A percentile compares a stretch with the other conserved stretches of the same genome.
These are phyloP conservation scores for Anthracocystis walkeri DNA, from an alignment of 1,284 basidiomycete species.

Conservation along the genomic window DNA sequence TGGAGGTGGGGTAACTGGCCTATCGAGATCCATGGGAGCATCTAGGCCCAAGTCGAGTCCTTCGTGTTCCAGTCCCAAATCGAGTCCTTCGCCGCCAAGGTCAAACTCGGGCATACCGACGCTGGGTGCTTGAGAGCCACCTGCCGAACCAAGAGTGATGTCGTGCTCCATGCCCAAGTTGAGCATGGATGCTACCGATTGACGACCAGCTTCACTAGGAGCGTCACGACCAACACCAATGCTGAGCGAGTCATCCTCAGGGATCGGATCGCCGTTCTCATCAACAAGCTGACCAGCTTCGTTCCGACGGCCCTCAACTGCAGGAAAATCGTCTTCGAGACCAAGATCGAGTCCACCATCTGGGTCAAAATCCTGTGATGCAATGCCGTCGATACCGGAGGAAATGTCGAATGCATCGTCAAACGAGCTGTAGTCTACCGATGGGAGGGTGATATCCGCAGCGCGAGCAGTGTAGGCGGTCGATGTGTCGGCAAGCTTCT, in stretches of 20 bases:
- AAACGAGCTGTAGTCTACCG: conserved; percentile 47
- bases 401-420: conserved; percentile 58
- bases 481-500: conserved; percentile 36
- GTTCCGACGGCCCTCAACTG: conserved; percentile 39
- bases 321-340: conserved; percentile 71
- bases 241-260: conserved; percentile 63
- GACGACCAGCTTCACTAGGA: conserved; percentile 47
- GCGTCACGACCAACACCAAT: conserved; percentile 67
- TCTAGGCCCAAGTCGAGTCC: conserved; percentile 39
- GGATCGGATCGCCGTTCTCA: conserved; percentile 69
- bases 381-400: conserved; percentile 54
- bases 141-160: conserved; percentile 39
- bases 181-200: conserved; percentile 52
- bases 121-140: conserved; percentile 46
- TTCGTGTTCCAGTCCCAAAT: conserved; percentile 73
- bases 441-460: conserved; percentile 76
- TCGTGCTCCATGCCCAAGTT: conserved; percentile 48
- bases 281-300: conserved; percentile 54
- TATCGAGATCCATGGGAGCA: conserved; percentile 40
- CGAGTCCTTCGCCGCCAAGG: conserved; percentile 73
- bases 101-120: conserved; percentile 51
- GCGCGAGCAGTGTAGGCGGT: conserved; percentile 74
- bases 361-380: conserved; percentile 60
- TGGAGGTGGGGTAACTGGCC: conserved; percentile 42
- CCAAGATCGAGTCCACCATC: conserved; percentile 70